Base-by-base conservation (phyloP, 805 yeast species). In the Starmera amethionina region DNA sequence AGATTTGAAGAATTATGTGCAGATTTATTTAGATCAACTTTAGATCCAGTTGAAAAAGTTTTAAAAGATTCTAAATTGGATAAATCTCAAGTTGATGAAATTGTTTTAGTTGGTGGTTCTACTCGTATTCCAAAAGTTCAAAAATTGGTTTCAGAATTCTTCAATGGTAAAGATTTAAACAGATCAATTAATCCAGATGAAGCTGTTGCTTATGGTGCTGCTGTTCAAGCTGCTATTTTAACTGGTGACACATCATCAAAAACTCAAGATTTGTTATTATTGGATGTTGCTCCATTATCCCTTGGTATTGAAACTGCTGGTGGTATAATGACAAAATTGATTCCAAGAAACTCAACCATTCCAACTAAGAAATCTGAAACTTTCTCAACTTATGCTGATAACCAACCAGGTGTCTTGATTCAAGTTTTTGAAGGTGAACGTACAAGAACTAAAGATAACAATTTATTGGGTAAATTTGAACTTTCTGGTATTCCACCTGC, bases 151-250 rank as follows among this genome's bases (percentile, higher is more conserved):
- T 84, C 96, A 56, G 97, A 90, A 70, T 90, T 76, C 84, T 89
- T 90, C 82, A 87, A 89, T 71, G 97, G 97, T 68, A 90, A 89
- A 75, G 96, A 89, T 73, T 96, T 96, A 70, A 86, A 87, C 79
- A 87, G 82, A 77, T 87, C 96, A 44, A 89, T 89, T 70, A 89
- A 89, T 82, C 97, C 97, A 58, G 97, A 89, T 77, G 97, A 88
- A 76, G 97, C 97, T 64, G 97, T 88, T 68, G 97, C 97, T 61
- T 88, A 88, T 75, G 97, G 97, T 82, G 97, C 97, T 54, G 97
- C 97, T 53, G 97, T 88, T 56, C 97, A 88, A 75, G 97, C 96
- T 56, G 97, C 96, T 56, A 88, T 89, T 63, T 79, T 89, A 65
- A 79, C 97, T 50, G 97, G 97, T 75, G 97, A 89, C 71, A 78